These are phyloP conservation scores for Ascomycota sp. DNA, from an alignment of 2,329 filamentous ascomycete species.

Conservation along the genomic window DNA sequence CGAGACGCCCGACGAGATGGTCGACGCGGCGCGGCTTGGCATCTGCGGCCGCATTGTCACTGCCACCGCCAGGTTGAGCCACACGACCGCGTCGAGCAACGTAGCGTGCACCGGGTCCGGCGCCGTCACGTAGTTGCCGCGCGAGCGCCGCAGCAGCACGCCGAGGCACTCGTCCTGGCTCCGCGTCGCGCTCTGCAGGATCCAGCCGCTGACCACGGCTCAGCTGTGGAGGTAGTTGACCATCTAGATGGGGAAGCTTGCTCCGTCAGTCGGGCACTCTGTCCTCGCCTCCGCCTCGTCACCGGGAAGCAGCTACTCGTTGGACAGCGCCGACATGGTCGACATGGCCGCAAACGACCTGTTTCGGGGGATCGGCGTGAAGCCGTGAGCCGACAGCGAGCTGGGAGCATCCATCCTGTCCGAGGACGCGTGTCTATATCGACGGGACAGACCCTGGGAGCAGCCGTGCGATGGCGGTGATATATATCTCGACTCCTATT, in stretches of 20 bases:
- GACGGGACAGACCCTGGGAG: no score
- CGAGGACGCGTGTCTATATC: conserved; percentile 1
- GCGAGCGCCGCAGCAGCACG: conserved; percentile 17
- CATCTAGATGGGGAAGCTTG: conserved; percentile 8
- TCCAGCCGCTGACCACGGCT: conserved; percentile 10
- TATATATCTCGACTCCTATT: no score
- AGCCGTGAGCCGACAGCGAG: not conserved
- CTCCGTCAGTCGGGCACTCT: no score
- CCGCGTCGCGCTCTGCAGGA: conserved; percentile 5
- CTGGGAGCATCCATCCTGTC: no score
- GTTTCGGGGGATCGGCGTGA: conserved; percentile 1
- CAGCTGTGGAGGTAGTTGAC: conserved; percentile 11
- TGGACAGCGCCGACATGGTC: conserved; percentile 1
- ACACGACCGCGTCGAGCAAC: conserved; percentile 20
- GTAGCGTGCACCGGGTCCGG: conserved; percentile 16
- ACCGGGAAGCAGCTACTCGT: not conserved
- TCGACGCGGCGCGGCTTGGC: conserved; percentile 4
- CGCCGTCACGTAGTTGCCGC: conserved; percentile 19
- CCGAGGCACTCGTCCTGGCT: conserved; percentile 9
- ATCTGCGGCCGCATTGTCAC: conserved; percentile 28
- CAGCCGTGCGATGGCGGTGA: not conserved
- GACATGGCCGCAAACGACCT: conserved; percentile 2
- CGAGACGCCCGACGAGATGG: conserved; percentile 4
- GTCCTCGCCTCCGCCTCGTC: no score
- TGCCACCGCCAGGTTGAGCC: conserved; percentile 23